These are phyloP conservation scores for Pistacia atlantica DNA, from an alignment of 345 rosid genomes.

Conservation along the genomic window DNA sequence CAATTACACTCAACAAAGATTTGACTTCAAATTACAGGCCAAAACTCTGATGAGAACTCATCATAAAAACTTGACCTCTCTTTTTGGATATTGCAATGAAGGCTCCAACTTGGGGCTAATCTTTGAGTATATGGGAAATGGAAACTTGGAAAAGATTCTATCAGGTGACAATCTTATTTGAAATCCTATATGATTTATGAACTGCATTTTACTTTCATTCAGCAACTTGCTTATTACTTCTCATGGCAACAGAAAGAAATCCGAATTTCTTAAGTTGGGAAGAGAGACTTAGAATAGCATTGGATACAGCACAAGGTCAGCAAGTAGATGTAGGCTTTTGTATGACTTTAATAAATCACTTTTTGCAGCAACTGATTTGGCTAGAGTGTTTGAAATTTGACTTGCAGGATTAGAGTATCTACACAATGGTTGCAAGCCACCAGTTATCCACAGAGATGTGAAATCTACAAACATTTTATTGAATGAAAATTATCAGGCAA, in stretches of 20 bases:
- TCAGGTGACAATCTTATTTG: constrained; percentile 31
- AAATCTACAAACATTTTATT: constrained; percentile 50
- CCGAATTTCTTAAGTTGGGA: constrained; percentile 38
- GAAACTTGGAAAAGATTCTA: constrained; percentile 25
- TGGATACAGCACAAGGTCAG: constrained; percentile 59
- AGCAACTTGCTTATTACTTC: not conserved
- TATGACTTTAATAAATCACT: not conserved
- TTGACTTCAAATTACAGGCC: constrained; percentile 4
- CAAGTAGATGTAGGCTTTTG: not conserved
- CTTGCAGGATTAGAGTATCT: constrained; percentile 56
- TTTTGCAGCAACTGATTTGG: not conserved
- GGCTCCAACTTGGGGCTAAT: constrained; percentile 20
- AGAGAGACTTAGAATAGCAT: constrained; percentile 43
- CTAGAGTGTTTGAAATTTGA: not conserved
- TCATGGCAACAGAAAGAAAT: constrained; percentile 22
- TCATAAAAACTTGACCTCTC: constrained; percentile 12
- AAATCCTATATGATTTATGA: not conserved
- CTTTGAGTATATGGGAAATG: constrained; percentile 35
- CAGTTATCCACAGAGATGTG: constrained; percentile 59
- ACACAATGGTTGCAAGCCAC: constrained; percentile 59
- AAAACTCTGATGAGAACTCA: constrained; percentile 16
- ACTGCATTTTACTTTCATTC: not conserved
- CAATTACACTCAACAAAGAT: not conserved
- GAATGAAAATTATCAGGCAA: constrained; percentile 46
- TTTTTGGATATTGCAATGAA: constrained; percentile 37